Percentiles rank a stretch among this genome's conserved stretches.
phyloP scores from a whole-genome alignment of 1,139 yeast species.

The Blastobotrys illinoisensis region DNA sequence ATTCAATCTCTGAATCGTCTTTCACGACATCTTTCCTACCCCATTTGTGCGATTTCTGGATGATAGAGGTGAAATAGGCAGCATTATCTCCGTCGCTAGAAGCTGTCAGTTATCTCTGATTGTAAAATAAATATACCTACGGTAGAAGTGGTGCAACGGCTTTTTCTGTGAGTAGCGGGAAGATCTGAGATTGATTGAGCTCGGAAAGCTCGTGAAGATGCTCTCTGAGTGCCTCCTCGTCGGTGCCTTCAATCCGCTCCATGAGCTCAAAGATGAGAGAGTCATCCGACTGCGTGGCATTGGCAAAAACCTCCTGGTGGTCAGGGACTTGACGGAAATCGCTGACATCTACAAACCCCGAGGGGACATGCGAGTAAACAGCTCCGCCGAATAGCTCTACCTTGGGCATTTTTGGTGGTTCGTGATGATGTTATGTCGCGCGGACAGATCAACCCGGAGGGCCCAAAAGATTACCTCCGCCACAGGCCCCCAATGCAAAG shows the following conservation, averaged over 20 bases:
- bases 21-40: constrained; percentile 35
- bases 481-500: too few relatives aligned
- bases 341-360: constrained; percentile 63
- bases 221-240: constrained; percentile 35
- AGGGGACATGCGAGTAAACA: constrained; percentile 50
- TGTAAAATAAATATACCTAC: not conserved
- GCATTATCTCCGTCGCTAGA: not conserved
- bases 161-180: not conserved
- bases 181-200: constrained; percentile 25
- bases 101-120: not conserved
- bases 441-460: not conserved
- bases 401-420: not conserved
- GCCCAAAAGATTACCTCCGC: too few relatives aligned
- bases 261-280: constrained; percentile 68
- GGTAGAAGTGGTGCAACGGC: not conserved
- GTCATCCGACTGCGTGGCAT: constrained; percentile 39
- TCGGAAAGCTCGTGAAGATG: constrained; percentile 41
- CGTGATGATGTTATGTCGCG: not conserved
- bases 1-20: constrained; percentile 6
- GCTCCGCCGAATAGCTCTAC: constrained; percentile 72
- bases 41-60: constrained; percentile 42
- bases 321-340: constrained; percentile 75
- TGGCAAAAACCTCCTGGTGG: constrained; percentile 76
- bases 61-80: not conserved
- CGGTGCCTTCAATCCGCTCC: constrained; percentile 46